A percentile compares a stretch with the other conserved stretches of the same genome.
Evolutionary conservation across 768 basidiomycete species (phyloP).

Genomic region (Trametes meyenii): DNA sequence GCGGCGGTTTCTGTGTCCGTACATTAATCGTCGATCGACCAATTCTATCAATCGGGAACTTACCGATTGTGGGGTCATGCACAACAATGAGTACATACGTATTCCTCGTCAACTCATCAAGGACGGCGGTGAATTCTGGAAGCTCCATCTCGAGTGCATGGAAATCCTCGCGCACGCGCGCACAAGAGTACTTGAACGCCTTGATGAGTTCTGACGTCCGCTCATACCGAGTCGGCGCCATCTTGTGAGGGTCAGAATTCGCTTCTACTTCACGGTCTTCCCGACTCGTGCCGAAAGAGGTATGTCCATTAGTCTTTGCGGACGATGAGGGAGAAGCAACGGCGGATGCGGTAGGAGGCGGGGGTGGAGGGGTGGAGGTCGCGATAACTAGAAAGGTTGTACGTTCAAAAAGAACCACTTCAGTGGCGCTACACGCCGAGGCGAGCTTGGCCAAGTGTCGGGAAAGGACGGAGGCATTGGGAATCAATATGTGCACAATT

Average conservation of each 20-base stretch:
- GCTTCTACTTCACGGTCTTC: conserved; percentile 22
- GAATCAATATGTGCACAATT: conserved; percentile 95
- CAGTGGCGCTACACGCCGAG: conserved; percentile 84
- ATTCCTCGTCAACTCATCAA: conserved; percentile 91
- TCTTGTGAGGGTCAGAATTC: conserved; percentile 43
- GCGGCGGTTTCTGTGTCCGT: conserved; percentile 76
- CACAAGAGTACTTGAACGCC: conserved; percentile 90
- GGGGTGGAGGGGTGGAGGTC: conserved; percentile 58
- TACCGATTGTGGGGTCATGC: conserved; percentile 87
- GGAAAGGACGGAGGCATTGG: conserved; percentile 88
- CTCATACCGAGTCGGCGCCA: conserved; percentile 77
- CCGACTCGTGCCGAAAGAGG: conserved; percentile 10
- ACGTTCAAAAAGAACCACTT: conserved; percentile 95
- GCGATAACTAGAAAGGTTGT: conserved; percentile 99
- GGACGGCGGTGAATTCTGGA: conserved; percentile 81
- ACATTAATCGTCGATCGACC: background rate
- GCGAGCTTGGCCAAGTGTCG: conserved; percentile 88
- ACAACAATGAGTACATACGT: conserved; percentile 91
- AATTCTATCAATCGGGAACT: conserved; percentile 23
- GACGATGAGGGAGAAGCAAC: conserved; percentile 31
- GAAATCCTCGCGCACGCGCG: conserved; percentile 83
- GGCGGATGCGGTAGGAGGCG: conserved; percentile 19
- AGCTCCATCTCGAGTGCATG: conserved; percentile 86
- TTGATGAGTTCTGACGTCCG: conserved; percentile 94
- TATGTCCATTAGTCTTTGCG: conserved; percentile 30